These are phyloP conservation scores for Fusarium napiforme DNA, from an alignment of 2,329 filamentous ascomycete genomes.

Conservation along the genomic window DNA sequence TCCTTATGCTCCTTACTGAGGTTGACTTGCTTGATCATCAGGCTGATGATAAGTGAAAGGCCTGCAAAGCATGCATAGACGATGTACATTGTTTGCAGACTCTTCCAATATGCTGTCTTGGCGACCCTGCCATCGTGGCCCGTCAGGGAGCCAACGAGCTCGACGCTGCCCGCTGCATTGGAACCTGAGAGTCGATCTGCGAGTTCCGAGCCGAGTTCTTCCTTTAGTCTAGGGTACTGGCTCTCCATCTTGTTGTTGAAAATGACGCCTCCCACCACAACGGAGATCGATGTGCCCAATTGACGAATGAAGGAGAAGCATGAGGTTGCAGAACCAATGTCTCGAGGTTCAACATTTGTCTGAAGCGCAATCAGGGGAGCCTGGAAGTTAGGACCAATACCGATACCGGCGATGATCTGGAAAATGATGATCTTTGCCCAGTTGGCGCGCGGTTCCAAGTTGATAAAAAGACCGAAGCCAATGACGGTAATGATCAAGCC, in stretches of 20 bases:
- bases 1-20: conserved; percentile 67
- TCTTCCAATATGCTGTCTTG: conserved; percentile 59
- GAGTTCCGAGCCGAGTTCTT: conserved; percentile 61
- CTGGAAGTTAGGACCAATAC: conserved; percentile 76
- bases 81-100: conserved; percentile 67
- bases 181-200: conserved; percentile 66
- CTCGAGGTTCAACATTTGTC: conserved; percentile 67
- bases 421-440: conserved; percentile 69
- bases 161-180: conserved; percentile 69
- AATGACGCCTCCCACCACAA: conserved; percentile 80
- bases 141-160: conserved; percentile 64
- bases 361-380: conserved; percentile 75
- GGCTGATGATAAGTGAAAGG: conserved; percentile 58
- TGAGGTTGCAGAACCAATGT: conserved; percentile 75
- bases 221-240: conserved; percentile 59
- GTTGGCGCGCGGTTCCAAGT: conserved; percentile 66
- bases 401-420: conserved; percentile 71
- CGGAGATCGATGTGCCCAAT: conserved; percentile 72
- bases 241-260: conserved; percentile 80
- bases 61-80: conserved; percentile 63
- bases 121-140: conserved; percentile 56
- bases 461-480: conserved; percentile 72
- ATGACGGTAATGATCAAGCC: conserved; percentile 70
- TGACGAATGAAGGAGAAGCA: conserved; percentile 76
- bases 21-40: conserved; percentile 60